Conservation (phyloP, 2,329 filamentous ascomycete species). For the Lachnellula occidentalis region DNA sequence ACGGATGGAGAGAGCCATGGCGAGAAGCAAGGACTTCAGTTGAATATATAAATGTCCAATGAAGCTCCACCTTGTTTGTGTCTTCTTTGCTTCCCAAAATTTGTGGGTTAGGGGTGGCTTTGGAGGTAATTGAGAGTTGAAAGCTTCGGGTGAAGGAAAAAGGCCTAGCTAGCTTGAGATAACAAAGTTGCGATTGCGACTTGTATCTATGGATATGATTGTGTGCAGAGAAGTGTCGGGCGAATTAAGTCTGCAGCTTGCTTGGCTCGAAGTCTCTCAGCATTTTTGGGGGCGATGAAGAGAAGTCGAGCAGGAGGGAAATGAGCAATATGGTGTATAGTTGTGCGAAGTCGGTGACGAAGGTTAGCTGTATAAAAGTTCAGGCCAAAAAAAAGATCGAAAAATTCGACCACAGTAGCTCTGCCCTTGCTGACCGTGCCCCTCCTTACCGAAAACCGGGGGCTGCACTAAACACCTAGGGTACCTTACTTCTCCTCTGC, state of each 20-base stretch:
- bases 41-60: slow-evolving; percentile 13
- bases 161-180: background rate
- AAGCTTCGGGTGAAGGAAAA: background rate
- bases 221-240: slow-evolving; percentile 30
- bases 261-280: slow-evolving; percentile 17
- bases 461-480: background rate
- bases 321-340: background rate
- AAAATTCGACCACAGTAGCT: background rate
- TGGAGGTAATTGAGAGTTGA: slow-evolving; percentile 4
- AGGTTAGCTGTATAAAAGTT: background rate
- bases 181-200: background rate
- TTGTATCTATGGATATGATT: slow-evolving; percentile 17
- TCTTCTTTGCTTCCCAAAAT: slow-evolving; percentile 6
- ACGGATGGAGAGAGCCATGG: slow-evolving; percentile 31
- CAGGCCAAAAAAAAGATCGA: background rate
- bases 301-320: background rate
- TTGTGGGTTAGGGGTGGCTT: slow-evolving; percentile 1
- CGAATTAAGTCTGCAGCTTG: slow-evolving; percentile 14
- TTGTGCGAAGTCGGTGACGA: background rate
- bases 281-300: slow-evolving; percentile 2
- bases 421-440: background rate
- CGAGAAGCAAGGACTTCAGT: slow-evolving; percentile 19
- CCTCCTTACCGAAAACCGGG: background rate
- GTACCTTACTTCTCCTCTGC: background rate
- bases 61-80: slow-evolving; percentile 7